phyloP scores from a whole-genome alignment of 164 flowering plant species.

The Platanus orientalis region DNA sequence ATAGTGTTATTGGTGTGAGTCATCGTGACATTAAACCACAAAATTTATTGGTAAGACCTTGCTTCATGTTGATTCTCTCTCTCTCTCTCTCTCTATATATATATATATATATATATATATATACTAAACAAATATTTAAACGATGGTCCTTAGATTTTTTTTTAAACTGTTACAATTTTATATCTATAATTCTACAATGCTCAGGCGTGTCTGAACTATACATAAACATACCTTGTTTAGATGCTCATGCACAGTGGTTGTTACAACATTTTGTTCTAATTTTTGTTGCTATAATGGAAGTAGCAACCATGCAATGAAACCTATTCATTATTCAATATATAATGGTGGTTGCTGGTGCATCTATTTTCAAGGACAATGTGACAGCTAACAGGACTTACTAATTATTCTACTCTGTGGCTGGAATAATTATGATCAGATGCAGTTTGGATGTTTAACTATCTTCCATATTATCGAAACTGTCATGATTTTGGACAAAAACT shows the following conservation, averaged over 20 bases:
- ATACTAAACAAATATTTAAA: background rate
- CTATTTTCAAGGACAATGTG: background rate
- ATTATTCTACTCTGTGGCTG: background rate
- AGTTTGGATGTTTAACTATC: background rate
- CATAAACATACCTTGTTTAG: background rate
- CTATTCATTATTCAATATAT: background rate
- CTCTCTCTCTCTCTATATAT: no score
- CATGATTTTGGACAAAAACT: no score
- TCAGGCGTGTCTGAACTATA: no score
- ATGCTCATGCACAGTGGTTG: background rate
- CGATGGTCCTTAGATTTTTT: background rate
- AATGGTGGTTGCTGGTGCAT: background rate
- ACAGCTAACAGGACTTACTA: background rate
- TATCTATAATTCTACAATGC: background rate
- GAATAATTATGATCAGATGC: background rate
- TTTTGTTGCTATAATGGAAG: background rate
- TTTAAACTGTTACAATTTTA: background rate
- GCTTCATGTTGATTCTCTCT: background rate
- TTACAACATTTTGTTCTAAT: background rate
- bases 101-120: no score
- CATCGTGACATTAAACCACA: slow-evolving; percentile 99
- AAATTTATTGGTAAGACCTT: slow-evolving; percentile 75
- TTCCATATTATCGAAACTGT: background rate
- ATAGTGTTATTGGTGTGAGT: slow-evolving; percentile 80
- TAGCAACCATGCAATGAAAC: background rate